Evolutionary conservation across 768 basidiomycete species (phyloP), one percentile per base, ranked within the genome.

Genomic region (Podaxis sp.): DNA sequence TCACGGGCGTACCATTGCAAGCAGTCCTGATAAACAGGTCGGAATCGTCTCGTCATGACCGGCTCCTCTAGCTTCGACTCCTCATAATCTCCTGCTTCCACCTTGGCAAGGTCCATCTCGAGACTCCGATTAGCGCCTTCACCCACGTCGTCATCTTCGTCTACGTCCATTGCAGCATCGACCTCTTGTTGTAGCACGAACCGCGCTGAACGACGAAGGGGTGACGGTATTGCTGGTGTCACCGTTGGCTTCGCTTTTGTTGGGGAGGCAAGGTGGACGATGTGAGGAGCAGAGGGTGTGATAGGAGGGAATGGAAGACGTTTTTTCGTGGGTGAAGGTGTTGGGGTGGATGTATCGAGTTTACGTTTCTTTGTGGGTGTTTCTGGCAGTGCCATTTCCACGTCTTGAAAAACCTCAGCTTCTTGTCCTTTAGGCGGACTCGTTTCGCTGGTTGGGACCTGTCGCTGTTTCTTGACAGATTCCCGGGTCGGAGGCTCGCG

Each of bases 291-390:
- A 8, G 46, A 55, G n/a, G 61, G 61, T n/a, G 61, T 62, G 17
- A 29, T 27, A 11, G 61, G 53, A 22, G 54, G 61, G 46, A 62
- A 62, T 13, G 33, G 46, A 24, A 56, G 6, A 15, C 55, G 54
- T 4, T 36, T 59, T 38, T 56, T 56, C 22, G 43, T 25, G 9
- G 54, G 25, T 1, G 55, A 46, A 12, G 51, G 22, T 12, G 53
- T 50, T 5, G 37, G 37, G 3, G 46, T 49, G 15, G 47, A 40
- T 17, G 15, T 38, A 6, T 62, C 66, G 7, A 66, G 29, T 33
- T 66, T 66, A n/a, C 66, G 64, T 47, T 62, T 66, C 43, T 66
- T 66, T 5, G 57, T 66, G 24, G 66, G 66, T 22, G 66, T 66
- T 52, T 64, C 66, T 17, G 61, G 60, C 24, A 51, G 46, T 12